Base-by-base conservation (phyloP, 2,329 filamentous ascomycete genomes). In the Pleochaeta shiraiana region DNA sequence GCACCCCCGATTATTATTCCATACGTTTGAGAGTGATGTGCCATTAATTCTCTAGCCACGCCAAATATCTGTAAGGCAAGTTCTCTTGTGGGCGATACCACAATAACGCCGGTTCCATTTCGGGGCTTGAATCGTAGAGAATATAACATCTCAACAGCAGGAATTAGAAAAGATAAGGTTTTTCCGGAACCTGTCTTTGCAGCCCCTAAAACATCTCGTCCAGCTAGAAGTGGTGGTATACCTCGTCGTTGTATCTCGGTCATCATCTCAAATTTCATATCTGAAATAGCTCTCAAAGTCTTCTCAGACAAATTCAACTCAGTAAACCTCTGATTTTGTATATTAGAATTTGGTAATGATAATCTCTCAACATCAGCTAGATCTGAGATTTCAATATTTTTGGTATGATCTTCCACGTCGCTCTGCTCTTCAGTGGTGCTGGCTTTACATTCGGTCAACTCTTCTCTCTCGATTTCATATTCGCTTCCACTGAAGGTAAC, bases 101-200 rank as follows among this genome's bases (percentile, higher is more conserved):
- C 84, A 68, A 97, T 87, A 65, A 92, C 92, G 72, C 93, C 93
- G 60, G 89, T 92, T 67, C 87, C 92, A 74, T 96, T 96, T 72
- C 92, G 81, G 24, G 91, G 92, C 79, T 97, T 97, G 81, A 96
- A 97, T 67, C 87, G 83, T 70, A 98, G 80, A 19, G 90, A 85
- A 72, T 85, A 85, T 66, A 98, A 81, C 84, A 96, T 95, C 77
- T 97, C 93, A 45, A 97, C 81, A 1, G 91, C 91, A 21, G 93
- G 93, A 65, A 97, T 91, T 67, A 98, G 79, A 76, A 98, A 98
- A 2, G 92, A 87, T 66, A 97, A 76, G 0, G 93, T 98, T 79
- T 98, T 98, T 73, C 93, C 93, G 26, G 89, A 95, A 53, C 91
- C 91, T 2, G 91, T 96, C 79, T 97, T 97, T 63, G 93, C 93